phyloP scores from a whole-genome alignment of 192 early-diverging fungal genomes.

The Coemansia sp. region DNA sequence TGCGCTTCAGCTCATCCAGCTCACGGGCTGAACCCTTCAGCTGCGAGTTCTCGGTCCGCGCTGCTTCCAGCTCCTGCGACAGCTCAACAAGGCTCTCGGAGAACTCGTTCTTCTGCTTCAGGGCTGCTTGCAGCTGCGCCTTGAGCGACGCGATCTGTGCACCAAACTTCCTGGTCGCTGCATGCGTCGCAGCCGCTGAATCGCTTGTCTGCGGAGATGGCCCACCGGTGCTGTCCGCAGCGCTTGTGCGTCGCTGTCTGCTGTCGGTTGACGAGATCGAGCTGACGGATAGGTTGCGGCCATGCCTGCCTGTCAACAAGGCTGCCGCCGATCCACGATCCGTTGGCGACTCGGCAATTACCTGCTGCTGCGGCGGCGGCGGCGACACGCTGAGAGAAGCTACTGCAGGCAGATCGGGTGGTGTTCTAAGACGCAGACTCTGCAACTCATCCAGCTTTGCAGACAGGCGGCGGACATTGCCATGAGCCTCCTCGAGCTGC shows the following conservation, averaged over 20 bases:
- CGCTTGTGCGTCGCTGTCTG: conserved; percentile 35
- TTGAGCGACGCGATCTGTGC: conserved; percentile 50
- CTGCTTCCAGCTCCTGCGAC: conserved; percentile 64
- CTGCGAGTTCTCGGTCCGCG: conserved; percentile 35
- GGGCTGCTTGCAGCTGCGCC: conserved; percentile 49
- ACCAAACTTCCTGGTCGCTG: conserved; percentile 35
- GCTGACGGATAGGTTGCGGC: conserved; percentile 29
- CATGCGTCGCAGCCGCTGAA: conserved; percentile 7
- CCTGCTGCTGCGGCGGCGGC: background rate
- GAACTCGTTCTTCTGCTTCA: conserved; percentile 44
- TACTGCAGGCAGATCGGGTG: conserved; percentile 2
- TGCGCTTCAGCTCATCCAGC: conserved; percentile 59
- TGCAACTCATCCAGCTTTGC: conserved; percentile 21
- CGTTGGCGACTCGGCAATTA: background rate
- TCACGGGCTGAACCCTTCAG: conserved; percentile 51
- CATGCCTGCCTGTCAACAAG: conserved; percentile 6
- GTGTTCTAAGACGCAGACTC: conserved; percentile 10
- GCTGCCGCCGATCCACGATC: conserved; percentile 1
- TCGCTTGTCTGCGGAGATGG: conserved; percentile 4
- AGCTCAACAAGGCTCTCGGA: conserved; percentile 60
- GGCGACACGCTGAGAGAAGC: conserved; percentile 8
- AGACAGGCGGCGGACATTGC: conserved; percentile 15
- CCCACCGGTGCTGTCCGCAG: conserved; percentile 13
- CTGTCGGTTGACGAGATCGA: conserved; percentile 37
- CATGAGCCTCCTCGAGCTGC: conserved; percentile 44